Base-by-base conservation (phyloP, 257 asterid genomes). In the Penstemon newberryi region DNA sequence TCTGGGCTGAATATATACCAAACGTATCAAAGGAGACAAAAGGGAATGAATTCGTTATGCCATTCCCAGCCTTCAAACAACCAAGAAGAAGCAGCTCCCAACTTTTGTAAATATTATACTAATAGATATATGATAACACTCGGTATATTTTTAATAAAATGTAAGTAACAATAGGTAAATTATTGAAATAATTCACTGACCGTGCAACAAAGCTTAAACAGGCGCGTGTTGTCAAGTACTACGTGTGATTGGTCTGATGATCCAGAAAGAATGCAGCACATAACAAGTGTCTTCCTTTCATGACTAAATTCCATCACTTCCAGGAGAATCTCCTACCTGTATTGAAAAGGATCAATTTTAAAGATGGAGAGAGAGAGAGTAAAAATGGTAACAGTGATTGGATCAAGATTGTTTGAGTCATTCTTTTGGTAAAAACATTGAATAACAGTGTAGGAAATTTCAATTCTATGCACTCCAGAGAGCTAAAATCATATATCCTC, bases 1-100 rank as follows among this genome's bases (percentile, higher is more conserved):
- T 83, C 66, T 71, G n/a, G 74, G 69, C 77, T 82, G 89, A 89
- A 84, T 85, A 82, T 78, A 82, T 89, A 79, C 89, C 87, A 78
- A 85, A 79, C 84, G 78, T 77, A 73, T 82, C 57, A 75, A 80
- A 78, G 91, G 88, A 78, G 86, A 87, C 87, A 84, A 71, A 78
- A 83, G 33, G 73, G 90, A 84, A 85, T 87, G 81, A 76, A 78
- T 85, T 87, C 87, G 60, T 60, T 76, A 76, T 83, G 77, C 89
- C 77, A 86, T 77, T 79, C 93, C 82, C 80, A 68, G 79, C 85
- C 85, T 80, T 81, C 86, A 74, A 81, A 81, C 81, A 64, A 90
- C 75, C 80, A 87, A 71, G 71, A 66, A 80, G 79, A 71, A 78
- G 83, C 79, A 85, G 76, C 43, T 36, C 75, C 67, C 55, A n/a